Evolutionary conservation across 805 yeast species (phyloP), one percentile per base, ranked within the genome.

Genomic region (Saccharomycopsis sp.): DNA sequence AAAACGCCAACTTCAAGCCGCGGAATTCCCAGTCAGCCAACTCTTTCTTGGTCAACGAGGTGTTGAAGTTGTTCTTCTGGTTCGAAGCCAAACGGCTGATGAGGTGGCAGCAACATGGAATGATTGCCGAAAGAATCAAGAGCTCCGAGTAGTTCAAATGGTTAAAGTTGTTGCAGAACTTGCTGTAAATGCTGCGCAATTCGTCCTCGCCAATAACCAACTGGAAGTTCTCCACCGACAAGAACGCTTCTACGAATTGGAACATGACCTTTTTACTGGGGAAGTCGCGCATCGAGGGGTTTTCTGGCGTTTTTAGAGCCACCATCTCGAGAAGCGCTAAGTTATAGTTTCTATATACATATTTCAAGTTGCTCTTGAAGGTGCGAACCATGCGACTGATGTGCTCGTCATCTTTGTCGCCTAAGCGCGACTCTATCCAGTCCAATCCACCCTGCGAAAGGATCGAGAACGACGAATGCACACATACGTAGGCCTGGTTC

Each of bases 1-100:
- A 79, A 23, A 83, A 66, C 0, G 84, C 69, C 63, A 78, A 78
- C 15, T 68, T 64, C 3, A 74, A 64, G 59, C 73, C 67, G 2
- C 64, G 56, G n/a, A 47, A 41, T 24, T 57, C 59, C 54, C 7
- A 49, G 38, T 38, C 47, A 14, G 25, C 20, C 15, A 52, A 22
- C 19, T 20, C 41, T 15, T 52, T 52, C 8, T 23, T 52, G 7
- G 53, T 7, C 7, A 50, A 8, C n/a, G 34, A 50, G n/a, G 53
- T 29, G 38, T 29, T 29, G 38, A 29, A 7, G 9, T 7, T 5
- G 38, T 12, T 29, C 38, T 29, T 29, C 38, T 29, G 38, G 38
- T 12, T 29, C 38, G 38, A 5, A 5, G 38, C 38, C 5, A 29
- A 12, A 5, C 38, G 38, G 38, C 38, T 29, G 38, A 29, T 29